A percentile compares a stretch with the other conserved stretches of the same genome.
These are phyloP conservation scores for Rhodosporidiobolus sp. DNA, from an alignment of 768 basidiomycete genomes.

Conservation along the genomic window DNA sequence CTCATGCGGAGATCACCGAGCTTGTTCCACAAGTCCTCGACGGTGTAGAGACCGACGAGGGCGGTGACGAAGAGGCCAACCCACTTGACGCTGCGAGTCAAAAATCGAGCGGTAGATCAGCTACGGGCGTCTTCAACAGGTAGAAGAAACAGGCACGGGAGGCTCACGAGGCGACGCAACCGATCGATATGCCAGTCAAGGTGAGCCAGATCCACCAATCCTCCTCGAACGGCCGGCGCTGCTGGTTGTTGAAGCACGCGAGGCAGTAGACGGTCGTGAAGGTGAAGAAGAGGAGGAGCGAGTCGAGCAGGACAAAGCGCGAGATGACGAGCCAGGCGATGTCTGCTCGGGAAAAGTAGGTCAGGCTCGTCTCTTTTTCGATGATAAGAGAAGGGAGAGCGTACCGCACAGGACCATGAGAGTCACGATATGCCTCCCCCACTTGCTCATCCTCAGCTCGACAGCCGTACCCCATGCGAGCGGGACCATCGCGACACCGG, in stretches of 20 bases:
- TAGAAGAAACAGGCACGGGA: neutral
- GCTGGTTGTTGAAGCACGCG: slow-evolving; percentile 95
- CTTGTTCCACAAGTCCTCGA: slow-evolving; percentile 98
- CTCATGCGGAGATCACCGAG: slow-evolving; percentile 94
- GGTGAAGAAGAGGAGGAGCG: slow-evolving; percentile 98
- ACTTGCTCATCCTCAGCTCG: slow-evolving; percentile 84
- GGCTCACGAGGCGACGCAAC: slow-evolving; percentile 82
- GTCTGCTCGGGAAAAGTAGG: slow-evolving; percentile 56
- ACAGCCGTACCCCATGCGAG: slow-evolving; percentile 95
- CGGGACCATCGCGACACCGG: slow-evolving; percentile 93
- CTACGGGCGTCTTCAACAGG: neutral
- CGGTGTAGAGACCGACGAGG: slow-evolving; percentile 89
- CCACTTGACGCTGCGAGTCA: slow-evolving; percentile 84
- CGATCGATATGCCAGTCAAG: slow-evolving; percentile 91
- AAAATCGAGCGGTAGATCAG: neutral
- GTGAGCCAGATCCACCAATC: slow-evolving; percentile 98
- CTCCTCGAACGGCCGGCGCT: slow-evolving; percentile 86
- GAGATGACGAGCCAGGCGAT: slow-evolving; percentile 96
- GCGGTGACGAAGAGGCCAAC: slow-evolving; percentile 93
- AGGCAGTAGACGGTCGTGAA: slow-evolving; percentile 93
- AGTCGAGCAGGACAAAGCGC: slow-evolving; percentile 93
- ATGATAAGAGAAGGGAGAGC: slow-evolving; percentile 41
- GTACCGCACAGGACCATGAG: slow-evolving; percentile 88
- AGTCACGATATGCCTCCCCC: slow-evolving; percentile 86
- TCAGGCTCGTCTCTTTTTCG: neutral